Conservation (phyloP, 169 alveolate species). For the Plasmodium fragile region DNA sequence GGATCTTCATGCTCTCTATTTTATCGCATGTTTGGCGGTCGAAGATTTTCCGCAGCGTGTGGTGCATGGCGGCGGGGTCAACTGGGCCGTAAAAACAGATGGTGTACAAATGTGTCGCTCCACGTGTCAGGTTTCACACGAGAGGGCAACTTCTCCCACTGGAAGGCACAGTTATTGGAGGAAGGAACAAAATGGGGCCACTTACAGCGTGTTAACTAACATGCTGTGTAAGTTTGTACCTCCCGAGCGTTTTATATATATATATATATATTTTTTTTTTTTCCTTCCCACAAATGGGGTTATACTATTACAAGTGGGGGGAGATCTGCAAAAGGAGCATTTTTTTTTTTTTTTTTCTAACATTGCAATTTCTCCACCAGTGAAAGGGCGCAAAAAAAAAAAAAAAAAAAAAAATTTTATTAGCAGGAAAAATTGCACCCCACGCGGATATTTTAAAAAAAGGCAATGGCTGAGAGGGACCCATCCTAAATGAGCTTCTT, state of each 20-base stretch:
- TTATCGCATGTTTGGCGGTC: constrained; percentile 74
- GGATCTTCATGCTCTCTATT: constrained; percentile 80
- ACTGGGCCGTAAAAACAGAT: not conserved
- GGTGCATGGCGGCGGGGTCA: not conserved
- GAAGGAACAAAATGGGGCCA: not conserved
- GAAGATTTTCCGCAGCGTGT: constrained; percentile 60
- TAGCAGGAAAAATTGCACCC: not conserved
- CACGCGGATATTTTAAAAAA: not conserved
- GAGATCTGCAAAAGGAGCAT: not conserved
- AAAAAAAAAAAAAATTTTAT: no score
- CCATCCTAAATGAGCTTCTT: not conserved
- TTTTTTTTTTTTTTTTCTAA: not conserved
- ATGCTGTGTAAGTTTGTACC: not conserved
- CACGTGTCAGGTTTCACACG: not conserved
- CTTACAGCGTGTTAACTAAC: not conserved
- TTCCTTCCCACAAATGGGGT: not conserved
- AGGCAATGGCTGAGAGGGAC: not conserved
- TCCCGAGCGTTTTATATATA: not conserved
- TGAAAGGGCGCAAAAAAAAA: not conserved
- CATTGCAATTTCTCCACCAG: not conserved
- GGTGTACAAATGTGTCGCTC: not conserved
- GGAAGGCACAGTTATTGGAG: not conserved
- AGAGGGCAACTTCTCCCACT: not conserved
- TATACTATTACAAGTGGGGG: not conserved
- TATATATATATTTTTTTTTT: no score